phyloP scores from a whole-genome alignment of 176 grass and related monocot species.

The Hordeum marinum region DNA sequence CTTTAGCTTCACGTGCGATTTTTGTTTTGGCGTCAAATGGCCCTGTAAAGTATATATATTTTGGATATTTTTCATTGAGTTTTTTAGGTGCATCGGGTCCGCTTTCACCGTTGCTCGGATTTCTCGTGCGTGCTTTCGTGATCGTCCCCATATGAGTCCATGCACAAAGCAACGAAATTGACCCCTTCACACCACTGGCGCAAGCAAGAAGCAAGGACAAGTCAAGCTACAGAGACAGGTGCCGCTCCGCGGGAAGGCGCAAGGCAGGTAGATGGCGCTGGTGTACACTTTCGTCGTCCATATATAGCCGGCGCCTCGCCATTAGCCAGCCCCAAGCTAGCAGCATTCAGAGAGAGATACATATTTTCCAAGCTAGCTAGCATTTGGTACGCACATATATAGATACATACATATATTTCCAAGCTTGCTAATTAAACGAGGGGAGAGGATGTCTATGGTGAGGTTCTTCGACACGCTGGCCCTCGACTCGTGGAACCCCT shows the following conservation, averaged over 20 bases:
- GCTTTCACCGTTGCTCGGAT: not conserved
- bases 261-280: not conserved
- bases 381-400: too few species aligned
- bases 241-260: not conserved
- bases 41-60: too few species aligned
- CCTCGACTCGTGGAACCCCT: conserved; percentile 49
- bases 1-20: too few species aligned
- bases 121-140: conserved; percentile 15
- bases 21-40: too few species aligned
- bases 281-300: not conserved
- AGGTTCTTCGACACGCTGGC: conserved; percentile 52
- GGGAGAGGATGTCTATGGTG: conserved; percentile 39
- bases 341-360: not conserved
- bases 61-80: not conserved
- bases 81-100: not conserved
- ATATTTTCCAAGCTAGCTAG: not conserved
- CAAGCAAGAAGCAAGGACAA: not conserved
- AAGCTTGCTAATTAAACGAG: not conserved
- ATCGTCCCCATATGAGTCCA: not conserved
- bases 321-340: not conserved
- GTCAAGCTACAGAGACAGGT: not conserved
- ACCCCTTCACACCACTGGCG: conserved; percentile 7
- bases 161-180: not conserved
- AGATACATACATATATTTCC: not conserved
- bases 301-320: conserved; percentile 20